Conservation (phyloP, 805 yeast genomes). For the Hyphopichia homilentoma region DNA sequence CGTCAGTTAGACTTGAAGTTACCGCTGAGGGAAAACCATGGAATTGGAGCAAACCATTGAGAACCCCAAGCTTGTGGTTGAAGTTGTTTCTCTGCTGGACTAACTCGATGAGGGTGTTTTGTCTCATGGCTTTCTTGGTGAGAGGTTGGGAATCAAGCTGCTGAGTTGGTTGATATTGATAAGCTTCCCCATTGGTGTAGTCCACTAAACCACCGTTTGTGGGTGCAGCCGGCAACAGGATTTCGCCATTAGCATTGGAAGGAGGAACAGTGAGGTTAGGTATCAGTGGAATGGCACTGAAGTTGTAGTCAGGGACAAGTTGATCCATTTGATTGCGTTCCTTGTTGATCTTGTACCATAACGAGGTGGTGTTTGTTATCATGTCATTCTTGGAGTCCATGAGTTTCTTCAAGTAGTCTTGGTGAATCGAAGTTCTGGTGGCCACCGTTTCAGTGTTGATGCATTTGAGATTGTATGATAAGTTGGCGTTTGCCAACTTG, state of each 20-base stretch:
- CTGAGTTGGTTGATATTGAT: background rate
- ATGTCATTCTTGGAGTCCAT: conserved; percentile 64
- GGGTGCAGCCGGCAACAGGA: too few relatives aligned
- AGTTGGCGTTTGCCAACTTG: conserved; percentile 36
- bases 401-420: conserved; percentile 66
- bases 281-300: conserved; percentile 33
- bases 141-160: conserved; percentile 9
- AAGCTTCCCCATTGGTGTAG: conserved; percentile 1
- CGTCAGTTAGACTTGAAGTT: conserved; percentile 38
- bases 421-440: conserved; percentile 75
- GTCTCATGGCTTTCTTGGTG: conserved; percentile 33
- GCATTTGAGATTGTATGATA: conserved; percentile 64
- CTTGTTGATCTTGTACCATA: conserved; percentile 89
- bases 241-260: conserved; percentile 3
- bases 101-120: conserved; percentile 36
- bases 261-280: conserved; percentile 17
- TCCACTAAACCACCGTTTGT: background rate
- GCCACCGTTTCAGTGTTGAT: conserved; percentile 81
- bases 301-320: conserved; percentile 52
- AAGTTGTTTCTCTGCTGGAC: conserved; percentile 65
- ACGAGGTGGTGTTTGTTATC: conserved; percentile 69
- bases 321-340: conserved; percentile 83
- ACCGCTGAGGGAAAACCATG: conserved; percentile 80
- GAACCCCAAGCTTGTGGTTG: conserved; percentile 64
- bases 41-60: conserved; percentile 63